Percentiles rank a stretch among this genome's conserved stretches.
Evolutionary conservation across 2,329 filamentous ascomycete species (phyloP).

Genomic region (Tolypocladium amazonense): DNA sequence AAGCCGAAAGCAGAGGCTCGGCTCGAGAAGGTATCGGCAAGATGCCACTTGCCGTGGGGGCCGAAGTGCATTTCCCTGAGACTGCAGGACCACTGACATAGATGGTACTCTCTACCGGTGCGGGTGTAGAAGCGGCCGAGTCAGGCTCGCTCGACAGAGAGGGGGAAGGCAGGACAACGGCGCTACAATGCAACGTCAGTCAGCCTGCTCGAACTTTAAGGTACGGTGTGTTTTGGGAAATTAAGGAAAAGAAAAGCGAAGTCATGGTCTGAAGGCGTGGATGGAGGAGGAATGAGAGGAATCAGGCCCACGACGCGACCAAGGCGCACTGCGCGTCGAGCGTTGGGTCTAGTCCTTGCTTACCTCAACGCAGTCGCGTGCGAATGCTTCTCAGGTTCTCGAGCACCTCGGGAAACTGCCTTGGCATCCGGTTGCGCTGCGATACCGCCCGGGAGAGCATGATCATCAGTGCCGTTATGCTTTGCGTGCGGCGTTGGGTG

Average conservation of each 20-base stretch:
- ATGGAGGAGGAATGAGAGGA: neutral
- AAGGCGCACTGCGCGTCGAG: too few species aligned
- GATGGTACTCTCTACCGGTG: neutral
- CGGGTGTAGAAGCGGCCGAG: slow-evolving; percentile 17
- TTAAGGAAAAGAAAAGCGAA: neutral
- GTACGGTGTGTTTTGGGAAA: neutral
- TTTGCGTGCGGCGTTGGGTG: neutral
- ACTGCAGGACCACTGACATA: neutral
- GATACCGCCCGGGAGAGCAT: neutral
- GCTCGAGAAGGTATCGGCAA: neutral
- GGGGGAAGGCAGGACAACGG: slow-evolving; percentile 46
- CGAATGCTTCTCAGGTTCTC: neutral
- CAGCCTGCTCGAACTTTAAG: neutral
- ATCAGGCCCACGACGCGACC: neutral
- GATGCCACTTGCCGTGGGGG: neutral
- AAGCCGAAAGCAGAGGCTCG: neutral
- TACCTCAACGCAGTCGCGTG: neutral
- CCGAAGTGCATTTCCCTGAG: neutral
- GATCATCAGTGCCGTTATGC: neutral
- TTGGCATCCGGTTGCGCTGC: neutral
- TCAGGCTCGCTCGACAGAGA: slow-evolving; percentile 51
- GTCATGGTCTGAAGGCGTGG: neutral
- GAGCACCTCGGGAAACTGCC: neutral
- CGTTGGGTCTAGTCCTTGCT: neutral
- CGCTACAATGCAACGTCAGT: slow-evolving; percentile 3